A percentile compares a stretch with the other conserved stretches of the same genome.
phyloP scores from a whole-genome alignment of 2,329 filamentous ascomycete genomes.

The Penicillium sp. region DNA sequence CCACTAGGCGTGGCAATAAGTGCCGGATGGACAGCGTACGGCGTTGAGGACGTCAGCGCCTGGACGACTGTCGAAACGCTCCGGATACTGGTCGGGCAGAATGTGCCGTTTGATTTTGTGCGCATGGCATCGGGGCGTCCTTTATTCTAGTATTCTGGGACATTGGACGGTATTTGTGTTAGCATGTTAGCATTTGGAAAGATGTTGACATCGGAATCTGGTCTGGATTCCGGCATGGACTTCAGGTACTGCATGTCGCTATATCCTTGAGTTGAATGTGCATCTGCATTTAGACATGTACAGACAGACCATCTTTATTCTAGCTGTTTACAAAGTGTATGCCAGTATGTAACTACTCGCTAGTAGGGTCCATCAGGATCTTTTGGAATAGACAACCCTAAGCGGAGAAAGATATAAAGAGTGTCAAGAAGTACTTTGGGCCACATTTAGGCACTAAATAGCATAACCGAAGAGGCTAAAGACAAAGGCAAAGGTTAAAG shows the following conservation, averaged over 20 bases:
- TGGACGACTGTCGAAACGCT: slow-evolving; percentile 81
- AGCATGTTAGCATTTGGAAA: slow-evolving; percentile 4
- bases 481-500: neutral
- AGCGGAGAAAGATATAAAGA: neutral
- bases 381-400: slow-evolving; percentile 9
- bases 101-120: slow-evolving; percentile 83
- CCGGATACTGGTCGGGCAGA: slow-evolving; percentile 73
- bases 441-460: neutral
- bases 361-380: neutral
- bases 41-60: slow-evolving; percentile 70
- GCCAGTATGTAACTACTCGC: too few relatives aligned
- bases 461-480: too few relatives aligned
- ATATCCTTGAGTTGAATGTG: neutral
- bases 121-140: slow-evolving; percentile 61
- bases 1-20: slow-evolving; percentile 65
- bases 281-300: neutral
- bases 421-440: neutral
- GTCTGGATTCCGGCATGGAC: slow-evolving; percentile 2
- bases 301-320: neutral
- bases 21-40: slow-evolving; percentile 74
- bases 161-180: neutral
- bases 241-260: neutral
- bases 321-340: too few relatives aligned
- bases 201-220: slow-evolving; percentile 5
- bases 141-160: slow-evolving; percentile 39